phyloP scores from a whole-genome alignment of 2,329 filamentous ascomycete species.

The Aspergillus pseudonomiae region DNA sequence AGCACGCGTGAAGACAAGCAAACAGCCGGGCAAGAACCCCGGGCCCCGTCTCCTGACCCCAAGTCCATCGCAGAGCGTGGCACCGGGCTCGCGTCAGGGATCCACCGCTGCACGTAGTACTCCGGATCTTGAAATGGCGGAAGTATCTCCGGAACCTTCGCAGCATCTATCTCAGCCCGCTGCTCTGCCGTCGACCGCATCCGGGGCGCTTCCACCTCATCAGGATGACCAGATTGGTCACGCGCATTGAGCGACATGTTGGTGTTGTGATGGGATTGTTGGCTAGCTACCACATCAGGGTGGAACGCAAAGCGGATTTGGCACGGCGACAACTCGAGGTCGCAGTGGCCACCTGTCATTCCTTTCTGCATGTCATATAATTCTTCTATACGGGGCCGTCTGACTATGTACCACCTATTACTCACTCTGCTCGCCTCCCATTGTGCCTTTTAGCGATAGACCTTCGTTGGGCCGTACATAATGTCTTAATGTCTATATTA shows the following conservation, averaged over 20 bases:
- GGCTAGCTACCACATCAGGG: not conserved
- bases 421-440: not conserved
- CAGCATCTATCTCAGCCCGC: not conserved
- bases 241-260: not conserved
- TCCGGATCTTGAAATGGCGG: not conserved
- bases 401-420: too few species aligned
- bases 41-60: constrained; percentile 26
- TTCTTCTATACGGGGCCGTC: not conserved
- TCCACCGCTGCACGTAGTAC: not conserved
- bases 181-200: not conserved
- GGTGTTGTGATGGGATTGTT: not conserved
- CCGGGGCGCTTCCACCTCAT: not conserved
- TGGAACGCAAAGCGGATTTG: too few species aligned
- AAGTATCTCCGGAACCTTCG: not conserved
- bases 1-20: constrained; percentile 22
- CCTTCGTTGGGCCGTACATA: not conserved
- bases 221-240: not conserved
- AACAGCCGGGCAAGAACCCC: constrained; percentile 23
- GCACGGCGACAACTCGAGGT: not conserved
- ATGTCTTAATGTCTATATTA: not conserved
- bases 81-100: constrained; percentile 5
- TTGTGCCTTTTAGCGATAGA: not conserved
- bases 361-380: not conserved
- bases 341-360: not conserved
- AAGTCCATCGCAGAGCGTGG: constrained; percentile 8